Conservation (phyloP, 2,329 filamentous ascomycete species). For the Penicillium sp. region DNA sequence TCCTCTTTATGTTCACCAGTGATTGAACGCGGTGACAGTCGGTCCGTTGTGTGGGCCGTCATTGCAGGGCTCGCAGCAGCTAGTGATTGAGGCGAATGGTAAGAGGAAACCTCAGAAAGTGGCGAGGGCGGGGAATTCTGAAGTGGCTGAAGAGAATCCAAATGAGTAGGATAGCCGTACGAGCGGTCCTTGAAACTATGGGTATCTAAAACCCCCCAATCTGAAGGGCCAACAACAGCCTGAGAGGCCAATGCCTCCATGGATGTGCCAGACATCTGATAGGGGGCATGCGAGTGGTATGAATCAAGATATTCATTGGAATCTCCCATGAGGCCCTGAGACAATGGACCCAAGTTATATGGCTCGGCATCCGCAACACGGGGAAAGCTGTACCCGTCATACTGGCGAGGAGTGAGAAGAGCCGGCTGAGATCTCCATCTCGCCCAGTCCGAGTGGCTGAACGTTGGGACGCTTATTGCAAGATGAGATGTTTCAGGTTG, state of each 20-base stretch:
- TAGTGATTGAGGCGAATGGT: constrained; percentile 17
- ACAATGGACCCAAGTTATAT: constrained; percentile 1
- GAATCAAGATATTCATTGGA: not conserved
- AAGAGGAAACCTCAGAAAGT: constrained; percentile 24
- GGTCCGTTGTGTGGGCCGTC: constrained; percentile 9
- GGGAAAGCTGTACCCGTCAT: constrained; percentile 13
- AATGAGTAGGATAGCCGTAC: constrained; percentile 2
- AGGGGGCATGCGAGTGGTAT: not conserved
- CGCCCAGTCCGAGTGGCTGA: constrained; percentile 22
- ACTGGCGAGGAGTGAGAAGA: constrained; percentile 18
- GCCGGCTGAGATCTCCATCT: constrained; percentile 22
- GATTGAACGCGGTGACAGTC: constrained; percentile 27
- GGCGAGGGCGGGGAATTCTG: constrained; percentile 21
- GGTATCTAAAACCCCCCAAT: not conserved
- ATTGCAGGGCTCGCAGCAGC: constrained; percentile 4
- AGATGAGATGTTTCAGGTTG: constrained; percentile 20
- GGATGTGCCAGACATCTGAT: not conserved
- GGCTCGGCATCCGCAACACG: not conserved
- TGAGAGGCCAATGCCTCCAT: not conserved
- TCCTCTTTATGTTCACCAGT: constrained; percentile 24
- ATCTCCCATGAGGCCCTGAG: not conserved
- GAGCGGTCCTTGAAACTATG: not conserved
- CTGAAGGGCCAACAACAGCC: not conserved
- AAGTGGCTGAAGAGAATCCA: constrained; percentile 8
- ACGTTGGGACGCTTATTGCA: constrained; percentile 15